phyloP scores from a whole-genome alignment of 164 flowering plant species.

The Nymphaea thermarum region DNA sequence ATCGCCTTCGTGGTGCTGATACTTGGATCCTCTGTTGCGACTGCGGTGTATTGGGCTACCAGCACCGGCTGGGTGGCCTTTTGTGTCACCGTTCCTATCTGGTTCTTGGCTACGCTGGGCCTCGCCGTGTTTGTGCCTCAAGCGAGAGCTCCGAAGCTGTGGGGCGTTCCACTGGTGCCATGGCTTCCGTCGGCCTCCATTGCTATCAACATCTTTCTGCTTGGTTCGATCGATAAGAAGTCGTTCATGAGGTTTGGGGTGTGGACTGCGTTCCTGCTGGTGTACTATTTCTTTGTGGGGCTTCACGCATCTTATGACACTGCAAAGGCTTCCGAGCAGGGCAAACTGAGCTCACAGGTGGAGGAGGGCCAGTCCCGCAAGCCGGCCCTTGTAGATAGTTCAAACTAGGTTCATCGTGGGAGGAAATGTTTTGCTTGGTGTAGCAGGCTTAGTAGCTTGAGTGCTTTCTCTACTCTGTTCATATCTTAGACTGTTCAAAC shows the following conservation, averaged over 20 bases:
- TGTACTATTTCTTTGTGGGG: conserved; percentile 44
- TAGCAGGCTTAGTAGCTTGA: too few relatives aligned
- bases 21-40: conserved; percentile 27
- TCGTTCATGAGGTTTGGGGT: conserved; percentile 40
- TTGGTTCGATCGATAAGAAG: conserved; percentile 38
- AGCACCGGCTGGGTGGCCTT: conserved; percentile 31
- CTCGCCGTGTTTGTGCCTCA: conserved; percentile 22
- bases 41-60: conserved; percentile 27
- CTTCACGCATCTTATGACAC: conserved; percentile 54
- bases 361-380: neutral
- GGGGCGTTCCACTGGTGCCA: conserved; percentile 60
- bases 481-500: too few relatives aligned
- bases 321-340: conserved; percentile 15
- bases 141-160: conserved; percentile 33
- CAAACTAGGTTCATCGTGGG: neutral
- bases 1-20: conserved; percentile 23
- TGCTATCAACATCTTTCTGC: conserved; percentile 42
- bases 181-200: conserved; percentile 51
- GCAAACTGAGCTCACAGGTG: neutral
- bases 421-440: too few relatives aligned
- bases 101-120: conserved; percentile 38
- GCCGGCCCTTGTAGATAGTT: neutral
- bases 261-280: conserved; percentile 29
- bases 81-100: conserved; percentile 16
- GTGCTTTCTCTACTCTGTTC: too few relatives aligned